Evolutionary conservation across 2,329 filamentous ascomycete species (phyloP).

Genomic region (Phyllosticta citribraziliensis): DNA sequence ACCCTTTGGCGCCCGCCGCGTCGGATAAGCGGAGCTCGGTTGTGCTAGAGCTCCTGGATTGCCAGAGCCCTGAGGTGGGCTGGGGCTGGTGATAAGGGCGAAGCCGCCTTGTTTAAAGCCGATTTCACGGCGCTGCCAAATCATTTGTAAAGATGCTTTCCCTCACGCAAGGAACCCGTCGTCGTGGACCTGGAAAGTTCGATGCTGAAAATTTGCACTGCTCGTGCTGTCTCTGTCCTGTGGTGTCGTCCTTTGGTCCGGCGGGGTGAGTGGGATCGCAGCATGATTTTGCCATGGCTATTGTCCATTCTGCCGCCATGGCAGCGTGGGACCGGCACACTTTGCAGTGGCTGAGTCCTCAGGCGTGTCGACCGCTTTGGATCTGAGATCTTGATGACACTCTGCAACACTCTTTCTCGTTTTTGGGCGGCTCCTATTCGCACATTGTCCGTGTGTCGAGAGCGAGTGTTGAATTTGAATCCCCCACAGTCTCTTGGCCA

Average conservation of each 20-base stretch:
- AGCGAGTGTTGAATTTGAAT: background rate
- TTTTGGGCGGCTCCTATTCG: too few species aligned
- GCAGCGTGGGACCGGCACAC: background rate
- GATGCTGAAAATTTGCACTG: background rate
- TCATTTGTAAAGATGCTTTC: background rate
- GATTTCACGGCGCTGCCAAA: background rate
- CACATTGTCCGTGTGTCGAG: background rate
- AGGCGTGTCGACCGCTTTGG: background rate
- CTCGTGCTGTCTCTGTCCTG: too few species aligned
- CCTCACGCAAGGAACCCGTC: background rate
- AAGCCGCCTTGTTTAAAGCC: background rate
- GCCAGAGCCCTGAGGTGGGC: too few species aligned
- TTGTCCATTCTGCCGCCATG: background rate
- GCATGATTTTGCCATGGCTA: background rate
- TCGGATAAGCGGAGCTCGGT: background rate
- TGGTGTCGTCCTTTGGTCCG: background rate
- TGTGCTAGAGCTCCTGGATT: background rate
- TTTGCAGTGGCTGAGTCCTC: background rate
- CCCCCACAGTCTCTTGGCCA: background rate
- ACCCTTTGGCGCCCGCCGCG: background rate
- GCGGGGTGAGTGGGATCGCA: background rate
- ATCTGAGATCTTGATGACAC: too few species aligned
- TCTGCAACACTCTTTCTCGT: too few species aligned
- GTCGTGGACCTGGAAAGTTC: background rate
- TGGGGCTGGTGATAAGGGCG: background rate